phyloP scores from a whole-genome alignment of 441 rosid species.

The Arabidopsis lyrata region DNA sequence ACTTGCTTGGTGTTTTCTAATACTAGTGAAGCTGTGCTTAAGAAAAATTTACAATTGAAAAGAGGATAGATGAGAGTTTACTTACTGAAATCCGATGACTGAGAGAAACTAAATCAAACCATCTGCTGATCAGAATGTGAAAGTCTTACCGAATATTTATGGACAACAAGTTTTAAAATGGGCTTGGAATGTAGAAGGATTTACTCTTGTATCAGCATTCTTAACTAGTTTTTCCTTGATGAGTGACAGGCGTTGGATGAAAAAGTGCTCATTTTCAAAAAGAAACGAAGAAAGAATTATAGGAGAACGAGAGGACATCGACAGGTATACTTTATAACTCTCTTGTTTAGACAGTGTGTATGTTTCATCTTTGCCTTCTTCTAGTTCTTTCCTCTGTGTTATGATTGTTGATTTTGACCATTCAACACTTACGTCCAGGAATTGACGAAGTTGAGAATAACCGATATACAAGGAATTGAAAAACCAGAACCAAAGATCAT shows the following conservation, averaged over 20 bases:
- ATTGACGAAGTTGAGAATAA: constrained; percentile 87
- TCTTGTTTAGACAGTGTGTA: neutral
- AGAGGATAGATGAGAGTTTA: constrained; percentile 10
- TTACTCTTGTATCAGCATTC: neutral
- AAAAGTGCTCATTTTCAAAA: constrained; percentile 92
- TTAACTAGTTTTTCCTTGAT: constrained; percentile 8
- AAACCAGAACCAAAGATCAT: constrained; percentile 59
- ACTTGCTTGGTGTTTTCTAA: neutral
- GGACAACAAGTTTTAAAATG: constrained; percentile 4
- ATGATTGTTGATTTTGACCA: constrained; percentile 6
- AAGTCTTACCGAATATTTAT: neutral
- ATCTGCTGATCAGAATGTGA: constrained; percentile 7
- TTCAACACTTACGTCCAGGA: constrained; percentile 56
- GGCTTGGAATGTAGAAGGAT: neutral
- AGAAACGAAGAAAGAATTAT: constrained; percentile 92
- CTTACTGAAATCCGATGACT: neutral
- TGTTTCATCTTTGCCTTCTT: constrained; percentile 20
- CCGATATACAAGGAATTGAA: constrained; percentile 84
- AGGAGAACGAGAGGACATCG: constrained; percentile 94
- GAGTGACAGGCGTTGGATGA: constrained; percentile 82
- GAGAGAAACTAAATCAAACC: neutral
- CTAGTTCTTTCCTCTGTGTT: neutral
- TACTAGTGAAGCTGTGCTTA: neutral
- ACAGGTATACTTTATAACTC: constrained; percentile 60
- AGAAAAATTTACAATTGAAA: neutral